Evolutionary conservation across 2,329 filamentous ascomycete species (phyloP).

Genomic region (Fusarium cyanostomum): DNA sequence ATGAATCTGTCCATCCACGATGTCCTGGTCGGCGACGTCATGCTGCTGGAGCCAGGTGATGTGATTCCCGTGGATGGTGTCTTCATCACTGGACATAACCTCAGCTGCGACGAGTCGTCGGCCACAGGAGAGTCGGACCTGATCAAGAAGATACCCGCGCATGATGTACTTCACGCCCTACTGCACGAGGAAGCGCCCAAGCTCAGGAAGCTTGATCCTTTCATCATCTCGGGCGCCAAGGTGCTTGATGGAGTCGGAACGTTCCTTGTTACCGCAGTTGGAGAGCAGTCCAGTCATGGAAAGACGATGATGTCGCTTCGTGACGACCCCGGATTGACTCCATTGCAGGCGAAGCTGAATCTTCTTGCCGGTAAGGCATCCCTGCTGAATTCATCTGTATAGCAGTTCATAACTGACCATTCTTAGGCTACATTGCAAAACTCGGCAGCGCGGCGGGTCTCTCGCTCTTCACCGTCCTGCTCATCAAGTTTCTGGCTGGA

Average conservation of each 20-base stretch:
- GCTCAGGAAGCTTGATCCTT: slow-evolving; percentile 67
- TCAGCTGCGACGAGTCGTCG: slow-evolving; percentile 76
- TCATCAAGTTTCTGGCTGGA: slow-evolving; percentile 77
- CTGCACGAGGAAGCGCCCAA: slow-evolving; percentile 54
- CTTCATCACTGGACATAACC: slow-evolving; percentile 63
- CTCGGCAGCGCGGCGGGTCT: slow-evolving; percentile 71
- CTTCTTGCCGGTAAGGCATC: slow-evolving; percentile 31
- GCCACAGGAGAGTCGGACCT: slow-evolving; percentile 78
- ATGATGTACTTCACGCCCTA: slow-evolving; percentile 66
- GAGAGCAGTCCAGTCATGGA: slow-evolving; percentile 62
- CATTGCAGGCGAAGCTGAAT: slow-evolving; percentile 63
- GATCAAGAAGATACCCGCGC: slow-evolving; percentile 71
- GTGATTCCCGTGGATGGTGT: slow-evolving; percentile 76
- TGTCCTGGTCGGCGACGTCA: slow-evolving; percentile 74
- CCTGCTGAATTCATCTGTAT: too few relatives aligned
- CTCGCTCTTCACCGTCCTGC: slow-evolving; percentile 78
- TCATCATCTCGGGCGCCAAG: slow-evolving; percentile 66
- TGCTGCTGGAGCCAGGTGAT: slow-evolving; percentile 75
- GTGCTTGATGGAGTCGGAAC: slow-evolving; percentile 64
- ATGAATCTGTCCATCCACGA: slow-evolving; percentile 72
- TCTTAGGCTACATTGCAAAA: slow-evolving; percentile 46
- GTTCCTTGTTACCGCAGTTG: slow-evolving; percentile 63
- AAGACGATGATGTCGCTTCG: slow-evolving; percentile 65
- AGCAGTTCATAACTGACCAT: background rate
- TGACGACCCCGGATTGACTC: slow-evolving; percentile 60